Conservation (phyloP, 2,329 filamentous ascomycete species). For the Aureobasidium sp. region DNA sequence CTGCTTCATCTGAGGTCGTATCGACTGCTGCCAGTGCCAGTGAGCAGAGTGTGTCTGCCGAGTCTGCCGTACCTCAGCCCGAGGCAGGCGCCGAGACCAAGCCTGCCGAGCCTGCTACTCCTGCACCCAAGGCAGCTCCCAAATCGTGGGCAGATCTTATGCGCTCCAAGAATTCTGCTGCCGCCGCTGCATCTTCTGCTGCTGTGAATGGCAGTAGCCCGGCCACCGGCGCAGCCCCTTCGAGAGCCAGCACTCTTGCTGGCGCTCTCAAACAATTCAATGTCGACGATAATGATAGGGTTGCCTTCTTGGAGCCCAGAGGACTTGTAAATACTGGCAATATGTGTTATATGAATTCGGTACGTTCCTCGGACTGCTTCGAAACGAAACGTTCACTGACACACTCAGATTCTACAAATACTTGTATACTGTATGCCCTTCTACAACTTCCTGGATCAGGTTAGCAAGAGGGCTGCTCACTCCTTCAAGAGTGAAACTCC, state of each 20-base stretch:
- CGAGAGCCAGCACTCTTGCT: constrained; percentile 56
- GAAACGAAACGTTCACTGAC: constrained; percentile 28
- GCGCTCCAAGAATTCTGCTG: constrained; percentile 39
- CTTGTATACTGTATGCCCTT: constrained; percentile 90
- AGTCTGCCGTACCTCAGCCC: constrained; percentile 13
- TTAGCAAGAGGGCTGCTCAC: constrained; percentile 73
- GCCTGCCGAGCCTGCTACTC: constrained; percentile 30
- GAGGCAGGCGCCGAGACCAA: constrained; percentile 25
- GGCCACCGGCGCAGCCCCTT: constrained; percentile 23
- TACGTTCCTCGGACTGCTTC: constrained; percentile 31
- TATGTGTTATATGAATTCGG: constrained; percentile 99
- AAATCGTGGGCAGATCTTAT: constrained; percentile 64
- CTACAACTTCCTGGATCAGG: constrained; percentile 83
- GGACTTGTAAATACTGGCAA: constrained; percentile 96
- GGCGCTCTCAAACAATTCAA: constrained; percentile 70
- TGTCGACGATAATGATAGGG: constrained; percentile 55
- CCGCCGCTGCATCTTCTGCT: constrained; percentile 21
- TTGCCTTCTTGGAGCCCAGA: constrained; percentile 81
- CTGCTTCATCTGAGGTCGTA: constrained; percentile 28
- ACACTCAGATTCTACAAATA: constrained; percentile 75
- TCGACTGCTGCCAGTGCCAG: not conserved
- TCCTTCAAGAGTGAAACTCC: constrained; percentile 95
- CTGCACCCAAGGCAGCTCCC: constrained; percentile 34
- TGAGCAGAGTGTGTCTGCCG: constrained; percentile 12
- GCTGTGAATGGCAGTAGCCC: constrained; percentile 19